Evolutionary conservation across 192 early-diverging fungal genomes (phyloP).

Genomic region (Lobulomyces angularis): DNA sequence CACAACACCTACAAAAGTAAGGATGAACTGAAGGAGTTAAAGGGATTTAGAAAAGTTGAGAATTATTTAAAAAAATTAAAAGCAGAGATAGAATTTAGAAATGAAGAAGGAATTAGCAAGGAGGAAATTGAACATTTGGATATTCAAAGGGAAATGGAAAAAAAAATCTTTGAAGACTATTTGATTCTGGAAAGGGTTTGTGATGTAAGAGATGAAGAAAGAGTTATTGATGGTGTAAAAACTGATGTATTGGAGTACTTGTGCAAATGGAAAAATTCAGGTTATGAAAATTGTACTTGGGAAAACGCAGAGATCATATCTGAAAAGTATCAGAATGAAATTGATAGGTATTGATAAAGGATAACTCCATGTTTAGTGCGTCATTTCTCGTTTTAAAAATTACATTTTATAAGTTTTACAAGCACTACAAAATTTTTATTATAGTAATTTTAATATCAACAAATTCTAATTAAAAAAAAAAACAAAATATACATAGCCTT

Average conservation of each 20-base stretch:
- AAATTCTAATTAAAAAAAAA: no score
- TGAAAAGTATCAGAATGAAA: conserved; percentile 60
- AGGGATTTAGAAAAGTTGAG: conserved; percentile 69
- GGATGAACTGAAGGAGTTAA: conserved; percentile 50
- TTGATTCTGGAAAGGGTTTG: conserved; percentile 82
- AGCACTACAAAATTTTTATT: no score
- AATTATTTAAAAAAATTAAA: conserved; percentile 66
- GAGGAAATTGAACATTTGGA: conserved; percentile 86
- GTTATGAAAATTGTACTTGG: conserved; percentile 86
- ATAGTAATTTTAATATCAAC: no score
- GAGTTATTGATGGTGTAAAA: conserved; percentile 12
- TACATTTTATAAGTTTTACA: no score
- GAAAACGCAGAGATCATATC: conserved; percentile 61
- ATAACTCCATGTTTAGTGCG: no score
- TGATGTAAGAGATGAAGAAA: conserved; percentile 37
- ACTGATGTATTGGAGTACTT: conserved; percentile 67
- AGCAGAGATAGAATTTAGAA: conserved; percentile 40
- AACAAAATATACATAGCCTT: no score
- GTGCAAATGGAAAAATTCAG: conserved; percentile 80
- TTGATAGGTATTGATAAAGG: conserved; percentile 77
- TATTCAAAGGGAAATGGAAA: conserved; percentile 68
- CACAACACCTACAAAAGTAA: conserved; percentile 83
- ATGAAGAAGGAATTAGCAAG: conserved; percentile 54
- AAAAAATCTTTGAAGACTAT: conserved; percentile 72
- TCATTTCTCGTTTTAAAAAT: no score